phyloP scores from a whole-genome alignment of 2,329 filamentous ascomycete genomes.

The Exophiala oligosperma region DNA sequence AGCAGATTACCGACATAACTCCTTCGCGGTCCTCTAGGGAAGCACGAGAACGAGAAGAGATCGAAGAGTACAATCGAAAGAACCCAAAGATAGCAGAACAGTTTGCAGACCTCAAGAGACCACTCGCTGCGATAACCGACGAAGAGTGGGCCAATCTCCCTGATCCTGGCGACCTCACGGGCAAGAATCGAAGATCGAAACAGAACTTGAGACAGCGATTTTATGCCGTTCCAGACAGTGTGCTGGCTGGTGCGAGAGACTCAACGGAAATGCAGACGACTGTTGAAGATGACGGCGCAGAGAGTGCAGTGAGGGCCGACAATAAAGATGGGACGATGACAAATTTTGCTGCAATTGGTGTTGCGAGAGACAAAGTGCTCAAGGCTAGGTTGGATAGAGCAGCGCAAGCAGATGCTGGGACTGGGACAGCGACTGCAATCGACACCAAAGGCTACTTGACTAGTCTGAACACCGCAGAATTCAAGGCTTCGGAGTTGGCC shows the following conservation, averaged over 20 bases:
- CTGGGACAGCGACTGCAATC: conserved; percentile 84
- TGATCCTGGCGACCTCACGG: conserved; percentile 94
- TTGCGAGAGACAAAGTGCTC: conserved; percentile 91
- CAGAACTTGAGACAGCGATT: conserved; percentile 81
- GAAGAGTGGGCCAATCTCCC: conserved; percentile 96
- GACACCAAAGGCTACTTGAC: conserved; percentile 96
- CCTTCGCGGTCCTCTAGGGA: conserved; percentile 69
- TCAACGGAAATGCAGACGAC: conserved; percentile 81
- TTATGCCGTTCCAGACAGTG: conserved; percentile 95
- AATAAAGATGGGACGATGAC: conserved; percentile 83
- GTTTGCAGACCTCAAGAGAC: conserved; percentile 93
- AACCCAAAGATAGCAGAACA: conserved; percentile 98
- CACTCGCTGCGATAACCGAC: conserved; percentile 81
- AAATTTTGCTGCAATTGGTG: conserved; percentile 96
- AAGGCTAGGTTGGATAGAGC: conserved; percentile 92
- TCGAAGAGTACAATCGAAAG: conserved; percentile 91
- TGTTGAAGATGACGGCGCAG: conserved; percentile 73
- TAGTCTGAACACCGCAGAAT: conserved; percentile 77
- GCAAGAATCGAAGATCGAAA: conserved; percentile 83
- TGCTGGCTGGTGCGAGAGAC: conserved; percentile 82
- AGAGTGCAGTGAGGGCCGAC: conserved; percentile 48
- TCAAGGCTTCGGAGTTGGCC: conserved; percentile 76
- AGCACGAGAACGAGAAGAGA: conserved; percentile 86
- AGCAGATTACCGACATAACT: conserved; percentile 75
- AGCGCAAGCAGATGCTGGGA: conserved; percentile 67